These are phyloP conservation scores for Leccinellum albellum DNA, from an alignment of 768 basidiomycete species.

Conservation along the genomic window DNA sequence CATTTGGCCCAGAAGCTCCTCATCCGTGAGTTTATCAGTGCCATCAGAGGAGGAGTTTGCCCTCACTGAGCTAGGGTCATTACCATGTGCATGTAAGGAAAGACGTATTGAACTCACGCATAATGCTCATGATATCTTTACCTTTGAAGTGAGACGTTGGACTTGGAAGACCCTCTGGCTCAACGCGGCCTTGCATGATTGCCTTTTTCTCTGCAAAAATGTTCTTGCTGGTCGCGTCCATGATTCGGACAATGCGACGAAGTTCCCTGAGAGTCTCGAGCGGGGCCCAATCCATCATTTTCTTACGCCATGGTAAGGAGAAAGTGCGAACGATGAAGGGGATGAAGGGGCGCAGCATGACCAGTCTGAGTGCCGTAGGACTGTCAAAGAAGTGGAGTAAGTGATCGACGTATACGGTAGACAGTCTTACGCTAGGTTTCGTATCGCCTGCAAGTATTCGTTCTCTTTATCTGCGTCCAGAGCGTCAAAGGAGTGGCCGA, in stretches of 20 bases:
- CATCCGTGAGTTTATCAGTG: constrained; percentile 31
- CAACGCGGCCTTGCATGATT: constrained; percentile 11
- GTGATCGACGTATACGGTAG: background rate
- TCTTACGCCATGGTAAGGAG: constrained; percentile 30
- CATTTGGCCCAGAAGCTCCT: constrained; percentile 38
- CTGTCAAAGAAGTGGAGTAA: constrained; percentile 12
- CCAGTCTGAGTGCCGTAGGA: constrained; percentile 21
- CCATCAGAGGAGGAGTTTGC: constrained; percentile 32
- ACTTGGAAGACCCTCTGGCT: constrained; percentile 6
- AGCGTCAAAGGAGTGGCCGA: constrained; percentile 34
- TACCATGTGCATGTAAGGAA: background rate
- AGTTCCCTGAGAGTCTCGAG: constrained; percentile 25
- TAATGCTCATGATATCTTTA: constrained; percentile 39
- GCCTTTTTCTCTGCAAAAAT: constrained; percentile 32
- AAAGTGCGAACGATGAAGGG: constrained; percentile 29
- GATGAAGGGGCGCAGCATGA: constrained; percentile 32
- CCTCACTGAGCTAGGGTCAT: constrained; percentile 22
- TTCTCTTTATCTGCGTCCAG: constrained; percentile 24
- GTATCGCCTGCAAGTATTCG: constrained; percentile 29
- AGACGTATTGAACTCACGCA: constrained; percentile 27
- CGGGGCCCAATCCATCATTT: constrained; percentile 33
- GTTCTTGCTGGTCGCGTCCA: constrained; percentile 27
- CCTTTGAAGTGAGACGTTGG: constrained; percentile 17
- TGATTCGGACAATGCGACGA: constrained; percentile 24
- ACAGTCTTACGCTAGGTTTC: constrained; percentile 27